phyloP scores from a whole-genome alignment of 192 early-diverging fungal genomes.

The Podila minutissima region DNA sequence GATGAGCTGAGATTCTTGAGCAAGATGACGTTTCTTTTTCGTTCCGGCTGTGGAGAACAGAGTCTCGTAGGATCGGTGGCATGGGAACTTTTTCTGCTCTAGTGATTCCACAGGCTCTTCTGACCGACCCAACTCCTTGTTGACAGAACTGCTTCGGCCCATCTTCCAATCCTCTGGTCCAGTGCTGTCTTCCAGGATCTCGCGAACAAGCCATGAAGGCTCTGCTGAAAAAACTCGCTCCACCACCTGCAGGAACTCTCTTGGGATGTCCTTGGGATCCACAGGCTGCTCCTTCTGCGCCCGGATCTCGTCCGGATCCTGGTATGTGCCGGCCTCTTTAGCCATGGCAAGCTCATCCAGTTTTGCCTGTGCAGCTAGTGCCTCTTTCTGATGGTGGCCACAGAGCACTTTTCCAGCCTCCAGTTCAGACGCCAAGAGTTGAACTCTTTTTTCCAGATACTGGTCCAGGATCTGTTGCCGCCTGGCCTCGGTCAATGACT shows the following conservation, averaged over 20 bases:
- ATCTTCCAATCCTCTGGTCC: slow-evolving; percentile 45
- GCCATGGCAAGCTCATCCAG: slow-evolving; percentile 17
- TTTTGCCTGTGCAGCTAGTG: slow-evolving; percentile 7
- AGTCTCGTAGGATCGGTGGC: slow-evolving; percentile 25
- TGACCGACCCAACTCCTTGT: neutral
- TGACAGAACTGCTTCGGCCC: neutral
- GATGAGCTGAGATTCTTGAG: slow-evolving; percentile 46
- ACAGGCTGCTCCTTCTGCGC: slow-evolving; percentile 30
- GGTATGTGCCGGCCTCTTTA: slow-evolving; percentile 16
- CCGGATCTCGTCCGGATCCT: slow-evolving; percentile 32
- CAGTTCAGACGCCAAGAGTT: slow-evolving; percentile 18
- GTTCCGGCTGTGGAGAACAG: slow-evolving; percentile 39
- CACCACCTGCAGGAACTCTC: slow-evolving; percentile 14
- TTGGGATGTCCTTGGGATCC: slow-evolving; percentile 42
- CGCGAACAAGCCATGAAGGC: slow-evolving; percentile 5
- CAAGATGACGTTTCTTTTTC: slow-evolving; percentile 47
- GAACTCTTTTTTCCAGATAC: slow-evolving; percentile 3
- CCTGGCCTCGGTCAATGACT: neutral
- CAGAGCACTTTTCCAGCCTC: slow-evolving; percentile 25
- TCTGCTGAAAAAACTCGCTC: slow-evolving; percentile 26
- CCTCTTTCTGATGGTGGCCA: slow-evolving; percentile 44
- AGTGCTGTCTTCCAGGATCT: slow-evolving; percentile 24
- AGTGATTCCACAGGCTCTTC: neutral
- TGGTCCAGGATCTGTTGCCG: neutral
- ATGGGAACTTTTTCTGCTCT: slow-evolving; percentile 17